These are phyloP conservation scores for Corylus americana DNA, from an alignment of 306 rosid species.

Conservation along the genomic window DNA sequence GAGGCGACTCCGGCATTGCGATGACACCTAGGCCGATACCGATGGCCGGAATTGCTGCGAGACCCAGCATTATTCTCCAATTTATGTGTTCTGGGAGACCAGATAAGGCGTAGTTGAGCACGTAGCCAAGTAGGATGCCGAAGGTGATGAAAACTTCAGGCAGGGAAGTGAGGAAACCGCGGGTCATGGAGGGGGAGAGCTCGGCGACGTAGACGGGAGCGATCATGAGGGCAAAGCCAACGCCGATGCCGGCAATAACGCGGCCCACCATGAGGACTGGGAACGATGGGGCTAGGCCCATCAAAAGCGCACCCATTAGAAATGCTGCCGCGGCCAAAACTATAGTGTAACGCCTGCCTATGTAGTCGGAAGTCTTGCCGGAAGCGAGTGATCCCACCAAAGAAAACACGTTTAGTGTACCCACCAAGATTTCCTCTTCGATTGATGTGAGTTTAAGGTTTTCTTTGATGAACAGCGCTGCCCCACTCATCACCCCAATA, in stretches of 20 bases:
- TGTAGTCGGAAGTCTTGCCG: constrained; percentile 65
- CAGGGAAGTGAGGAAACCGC: constrained; percentile 77
- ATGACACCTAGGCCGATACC: constrained; percentile 54
- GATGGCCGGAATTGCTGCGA: constrained; percentile 59
- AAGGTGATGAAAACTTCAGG: constrained; percentile 77
- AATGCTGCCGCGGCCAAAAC: constrained; percentile 63
- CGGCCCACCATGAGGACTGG: constrained; percentile 59
- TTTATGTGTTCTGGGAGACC: constrained; percentile 38
- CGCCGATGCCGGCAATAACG: constrained; percentile 71
- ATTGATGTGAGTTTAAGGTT: constrained; percentile 56
- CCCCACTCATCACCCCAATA: constrained; percentile 96
- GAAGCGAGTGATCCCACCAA: constrained; percentile 73
- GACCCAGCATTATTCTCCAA: constrained; percentile 85
- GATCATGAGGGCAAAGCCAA: constrained; percentile 73
- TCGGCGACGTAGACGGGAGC: constrained; percentile 76
- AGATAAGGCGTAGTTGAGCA: constrained; percentile 61
- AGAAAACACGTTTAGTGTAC: constrained; percentile 67
- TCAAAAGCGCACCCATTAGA: constrained; percentile 64
- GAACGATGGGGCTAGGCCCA: constrained; percentile 82
- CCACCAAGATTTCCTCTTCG: constrained; percentile 72
- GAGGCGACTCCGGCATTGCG: constrained; percentile 81
- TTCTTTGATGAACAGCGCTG: constrained; percentile 55
- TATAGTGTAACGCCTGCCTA: constrained; percentile 76
- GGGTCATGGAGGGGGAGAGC: constrained; percentile 67
- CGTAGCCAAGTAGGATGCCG: constrained; percentile 69